Evolutionary conservation across 371 early-diverging fungal genomes (phyloP).

Genomic region (Amoeboradix gromovi): DNA sequence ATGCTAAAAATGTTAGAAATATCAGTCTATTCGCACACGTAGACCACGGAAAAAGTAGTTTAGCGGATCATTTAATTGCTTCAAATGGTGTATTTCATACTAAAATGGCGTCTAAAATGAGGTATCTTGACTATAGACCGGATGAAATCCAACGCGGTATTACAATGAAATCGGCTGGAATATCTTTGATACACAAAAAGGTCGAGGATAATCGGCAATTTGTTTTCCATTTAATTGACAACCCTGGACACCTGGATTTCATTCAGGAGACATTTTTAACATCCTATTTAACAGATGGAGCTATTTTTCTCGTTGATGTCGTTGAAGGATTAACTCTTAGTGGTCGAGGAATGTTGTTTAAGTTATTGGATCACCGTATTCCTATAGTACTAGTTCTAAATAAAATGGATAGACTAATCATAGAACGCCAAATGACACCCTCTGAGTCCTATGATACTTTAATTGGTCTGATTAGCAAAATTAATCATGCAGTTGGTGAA

Average conservation of each 20-base stretch:
- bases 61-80: conserved; percentile 87
- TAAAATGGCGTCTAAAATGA: conserved; percentile 85
- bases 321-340: conserved; percentile 42
- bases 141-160: conserved; percentile 99
- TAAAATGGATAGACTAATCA: conserved; percentile 88
- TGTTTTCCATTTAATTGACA: conserved; percentile 89
- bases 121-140: conserved; percentile 88
- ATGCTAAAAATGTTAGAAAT: background rate
- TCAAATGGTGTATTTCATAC: conserved; percentile 88
- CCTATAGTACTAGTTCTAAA: conserved; percentile 61
- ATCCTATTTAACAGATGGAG: conserved; percentile 84
- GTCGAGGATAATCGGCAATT: conserved; percentile 16
- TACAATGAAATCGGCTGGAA: conserved; percentile 93
- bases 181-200: conserved; percentile 60
- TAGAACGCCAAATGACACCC: conserved; percentile 68
- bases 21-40: background rate
- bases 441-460: conserved; percentile 39
- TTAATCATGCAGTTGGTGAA: conserved; percentile 81
- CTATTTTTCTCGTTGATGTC: conserved; percentile 83
- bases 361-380: background rate
- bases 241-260: conserved; percentile 99
- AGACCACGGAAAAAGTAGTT: conserved; percentile 53
- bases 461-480: conserved; percentile 39
- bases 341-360: background rate
- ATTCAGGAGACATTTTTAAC: conserved; percentile 85